A percentile compares a stretch with the other conserved stretches of the same genome.
Conservation (phyloP, 148 eudicot species). For the Fagopyrum esculentum region DNA sequence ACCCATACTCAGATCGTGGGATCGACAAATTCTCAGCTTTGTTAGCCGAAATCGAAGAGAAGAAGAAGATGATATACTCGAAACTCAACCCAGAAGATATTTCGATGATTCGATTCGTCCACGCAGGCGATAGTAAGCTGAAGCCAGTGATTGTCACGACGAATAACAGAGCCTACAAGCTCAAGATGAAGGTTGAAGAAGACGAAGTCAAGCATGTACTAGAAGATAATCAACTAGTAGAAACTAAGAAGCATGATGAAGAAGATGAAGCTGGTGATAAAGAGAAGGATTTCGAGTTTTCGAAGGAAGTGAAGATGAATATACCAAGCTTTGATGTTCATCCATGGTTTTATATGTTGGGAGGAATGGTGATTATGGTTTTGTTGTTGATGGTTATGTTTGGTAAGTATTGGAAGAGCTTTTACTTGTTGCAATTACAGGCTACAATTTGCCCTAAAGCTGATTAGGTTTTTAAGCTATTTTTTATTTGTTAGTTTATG, state of each 20-base stretch:
- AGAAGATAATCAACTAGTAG: neutral
- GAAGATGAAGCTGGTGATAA: neutral
- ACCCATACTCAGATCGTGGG: slow-evolving; percentile 36
- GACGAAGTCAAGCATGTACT: neutral
- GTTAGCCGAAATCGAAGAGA: slow-evolving; percentile 25
- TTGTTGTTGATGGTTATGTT: neutral
- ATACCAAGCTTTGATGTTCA: neutral
- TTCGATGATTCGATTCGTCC: slow-evolving; percentile 18
- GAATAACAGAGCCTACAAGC: neutral
- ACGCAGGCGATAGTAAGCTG: slow-evolving; percentile 16
- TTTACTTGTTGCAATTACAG: neutral
- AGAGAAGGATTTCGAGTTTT: neutral
- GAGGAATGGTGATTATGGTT: slow-evolving; percentile 1
- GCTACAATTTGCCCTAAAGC: neutral
- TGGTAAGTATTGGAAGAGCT: neutral
- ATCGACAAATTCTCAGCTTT: slow-evolving; percentile 28
- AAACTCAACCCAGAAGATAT: slow-evolving; percentile 8
- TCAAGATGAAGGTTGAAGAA: neutral
- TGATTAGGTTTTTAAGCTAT: no score
- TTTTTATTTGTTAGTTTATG: no score
- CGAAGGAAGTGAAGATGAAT: neutral
- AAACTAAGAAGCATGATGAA: neutral
- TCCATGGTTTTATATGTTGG: neutral
- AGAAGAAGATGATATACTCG: slow-evolving; percentile 17
- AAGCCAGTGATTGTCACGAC: slow-evolving; percentile 27